phyloP scores from a whole-genome alignment of 352 stramenopile genomes.

The Phytophthora constricta region DNA sequence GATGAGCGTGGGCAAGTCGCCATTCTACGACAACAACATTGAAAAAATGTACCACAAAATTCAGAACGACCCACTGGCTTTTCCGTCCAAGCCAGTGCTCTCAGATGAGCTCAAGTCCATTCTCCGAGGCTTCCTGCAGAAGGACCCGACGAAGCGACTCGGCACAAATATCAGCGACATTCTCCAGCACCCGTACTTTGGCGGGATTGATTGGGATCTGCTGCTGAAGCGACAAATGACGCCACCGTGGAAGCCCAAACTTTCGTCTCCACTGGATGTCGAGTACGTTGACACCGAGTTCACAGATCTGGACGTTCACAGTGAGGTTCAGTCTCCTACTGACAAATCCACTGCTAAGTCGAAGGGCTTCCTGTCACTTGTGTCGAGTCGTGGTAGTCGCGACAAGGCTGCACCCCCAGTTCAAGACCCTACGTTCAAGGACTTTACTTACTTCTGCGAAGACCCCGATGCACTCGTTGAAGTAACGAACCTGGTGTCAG shows the following conservation, averaged over 20 bases:
- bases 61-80: slow-evolving; percentile 84
- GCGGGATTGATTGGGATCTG: slow-evolving; percentile 84
- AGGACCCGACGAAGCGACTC: slow-evolving; percentile 87
- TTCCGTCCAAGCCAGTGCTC: slow-evolving; percentile 77
- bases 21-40: slow-evolving; percentile 94
- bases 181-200: slow-evolving; percentile 82
- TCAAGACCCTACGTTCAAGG: slow-evolving; percentile 90
- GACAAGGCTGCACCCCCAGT: slow-evolving; percentile 77
- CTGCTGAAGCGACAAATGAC: slow-evolving; percentile 86
- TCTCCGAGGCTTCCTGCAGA: slow-evolving; percentile 83
- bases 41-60: slow-evolving; percentile 95
- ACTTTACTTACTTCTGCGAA: slow-evolving; percentile 92
- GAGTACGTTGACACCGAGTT: slow-evolving; percentile 90
- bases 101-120: slow-evolving; percentile 82
- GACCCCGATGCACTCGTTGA: slow-evolving; percentile 86
- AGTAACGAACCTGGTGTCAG: slow-evolving; percentile 80
- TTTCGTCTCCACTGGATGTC: slow-evolving; percentile 84
- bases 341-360: slow-evolving; percentile 77
- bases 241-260: slow-evolving; percentile 85
- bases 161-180: slow-evolving; percentile 90
- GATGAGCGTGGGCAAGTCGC: slow-evolving; percentile 93
- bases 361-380: slow-evolving; percentile 85
- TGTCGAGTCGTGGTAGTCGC: slow-evolving; percentile 67
- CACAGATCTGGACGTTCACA: slow-evolving; percentile 83
- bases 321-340: slow-evolving; percentile 84